phyloP scores from a whole-genome alignment of 2,329 filamentous ascomycete genomes.

The Grosmannia penicillata region DNA sequence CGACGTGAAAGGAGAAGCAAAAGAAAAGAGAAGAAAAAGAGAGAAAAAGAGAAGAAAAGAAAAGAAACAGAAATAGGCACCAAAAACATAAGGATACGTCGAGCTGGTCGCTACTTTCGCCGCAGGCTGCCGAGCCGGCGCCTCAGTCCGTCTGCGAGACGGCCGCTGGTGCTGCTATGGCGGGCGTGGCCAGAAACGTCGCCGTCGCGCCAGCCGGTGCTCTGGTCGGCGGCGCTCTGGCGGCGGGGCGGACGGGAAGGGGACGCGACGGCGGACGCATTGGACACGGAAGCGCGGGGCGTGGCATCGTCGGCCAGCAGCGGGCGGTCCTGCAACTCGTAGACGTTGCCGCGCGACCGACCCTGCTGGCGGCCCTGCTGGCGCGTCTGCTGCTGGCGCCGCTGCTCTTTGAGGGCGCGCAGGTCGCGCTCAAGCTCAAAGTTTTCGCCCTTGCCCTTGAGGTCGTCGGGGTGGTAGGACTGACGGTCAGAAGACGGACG shows the following conservation, averaged over 20 bases:
- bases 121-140: constrained; percentile 37
- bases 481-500: constrained; percentile 14
- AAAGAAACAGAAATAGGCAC: not conserved
- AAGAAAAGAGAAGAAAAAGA: not conserved
- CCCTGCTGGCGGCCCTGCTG: constrained; percentile 11
- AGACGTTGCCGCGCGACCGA: not conserved
- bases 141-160: constrained; percentile 35
- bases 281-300: too few relatives aligned
- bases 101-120: constrained; percentile 20
- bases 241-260: too few relatives aligned
- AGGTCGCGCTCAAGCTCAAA: constrained; percentile 55
- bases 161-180: constrained; percentile 27
- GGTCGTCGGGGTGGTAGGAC: constrained; percentile 60
- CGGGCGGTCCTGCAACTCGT: constrained; percentile 2
- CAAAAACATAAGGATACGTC: not conserved
- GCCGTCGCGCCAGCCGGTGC: too few relatives aligned
- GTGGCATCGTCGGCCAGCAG: constrained; percentile 11
- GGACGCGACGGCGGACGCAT: too few relatives aligned
- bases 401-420: constrained; percentile 47
- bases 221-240: constrained; percentile 28
- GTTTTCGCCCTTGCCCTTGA: constrained; percentile 71
- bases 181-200: too few relatives aligned
- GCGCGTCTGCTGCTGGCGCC: constrained; percentile 13
- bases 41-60: not conserved
- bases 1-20: not conserved